Percentiles rank a stretch among this genome's conserved stretches.
Conservation (phyloP, 163 green algal genomes). For the Coccomyxa subellipsoidea region DNA sequence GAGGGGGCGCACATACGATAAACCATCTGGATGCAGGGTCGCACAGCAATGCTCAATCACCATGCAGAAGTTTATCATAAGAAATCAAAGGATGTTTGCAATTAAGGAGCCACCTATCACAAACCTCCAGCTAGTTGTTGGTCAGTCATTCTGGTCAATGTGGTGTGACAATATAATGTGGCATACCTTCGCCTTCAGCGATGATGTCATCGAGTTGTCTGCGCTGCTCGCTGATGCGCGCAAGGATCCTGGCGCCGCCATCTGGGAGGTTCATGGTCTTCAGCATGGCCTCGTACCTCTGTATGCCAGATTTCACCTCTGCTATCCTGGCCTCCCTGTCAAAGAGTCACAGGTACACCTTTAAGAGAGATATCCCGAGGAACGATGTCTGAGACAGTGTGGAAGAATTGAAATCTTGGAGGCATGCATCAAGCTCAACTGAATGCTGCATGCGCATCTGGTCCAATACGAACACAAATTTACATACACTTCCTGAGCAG, state of each 20-base stretch:
- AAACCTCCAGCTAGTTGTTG: background rate
- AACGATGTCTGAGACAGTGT: too few species aligned
- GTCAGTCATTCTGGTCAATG: background rate
- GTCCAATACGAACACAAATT: background rate
- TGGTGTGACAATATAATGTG: background rate
- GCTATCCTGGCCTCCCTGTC: background rate
- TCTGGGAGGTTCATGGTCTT: background rate
- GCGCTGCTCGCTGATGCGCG: background rate
- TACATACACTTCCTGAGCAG: background rate
- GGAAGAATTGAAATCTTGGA: too few species aligned
- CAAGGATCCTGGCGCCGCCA: background rate
- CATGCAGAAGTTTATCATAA: too few species aligned
- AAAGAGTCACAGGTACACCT: background rate
- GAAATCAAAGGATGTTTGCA: too few species aligned
- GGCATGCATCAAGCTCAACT: too few species aligned
- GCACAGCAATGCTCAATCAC: too few species aligned
- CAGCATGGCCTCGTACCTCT: background rate
- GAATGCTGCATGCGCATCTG: too few species aligned
- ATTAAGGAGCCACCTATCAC: background rate
- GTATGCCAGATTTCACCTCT: background rate
- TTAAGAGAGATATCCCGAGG: background rate
- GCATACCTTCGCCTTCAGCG: background rate
- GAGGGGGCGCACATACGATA: background rate
- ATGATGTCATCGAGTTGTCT: background rate
- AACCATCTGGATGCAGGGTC: too few species aligned